These are phyloP conservation scores for Rhazya stricta DNA, from an alignment of 257 asterid genomes.

Conservation along the genomic window DNA sequence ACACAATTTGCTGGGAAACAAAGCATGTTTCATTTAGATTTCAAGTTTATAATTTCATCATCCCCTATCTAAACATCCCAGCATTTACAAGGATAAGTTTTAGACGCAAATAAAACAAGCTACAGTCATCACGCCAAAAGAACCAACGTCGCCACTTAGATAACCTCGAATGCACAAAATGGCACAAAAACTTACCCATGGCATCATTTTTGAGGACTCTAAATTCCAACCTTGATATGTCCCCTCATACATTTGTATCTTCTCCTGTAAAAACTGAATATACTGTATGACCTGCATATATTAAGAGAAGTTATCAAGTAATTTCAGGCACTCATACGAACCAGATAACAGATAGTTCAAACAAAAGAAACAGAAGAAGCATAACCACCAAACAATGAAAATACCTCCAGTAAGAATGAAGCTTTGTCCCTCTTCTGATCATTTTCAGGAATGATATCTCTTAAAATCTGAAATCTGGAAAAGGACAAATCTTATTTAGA, in stretches of 20 bases:
- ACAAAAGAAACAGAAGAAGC: constrained; percentile 3
- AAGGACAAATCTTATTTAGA: constrained; percentile 11
- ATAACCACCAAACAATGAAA: constrained; percentile 17
- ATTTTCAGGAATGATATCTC: constrained; percentile 69
- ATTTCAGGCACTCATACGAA: not conserved
- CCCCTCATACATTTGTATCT: constrained; percentile 56
- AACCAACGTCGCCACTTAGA: not conserved
- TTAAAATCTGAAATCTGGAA: constrained; percentile 69
- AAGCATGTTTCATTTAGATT: not conserved
- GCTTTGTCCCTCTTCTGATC: constrained; percentile 84
- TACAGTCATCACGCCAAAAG: not conserved
- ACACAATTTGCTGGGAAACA: not conserved
- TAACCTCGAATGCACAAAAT: not conserved
- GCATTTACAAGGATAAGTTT: not conserved
- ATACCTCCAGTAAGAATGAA: constrained; percentile 80
- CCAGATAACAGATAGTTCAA: not conserved
- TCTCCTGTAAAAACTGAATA: constrained; percentile 71
- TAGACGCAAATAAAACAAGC: not conserved
- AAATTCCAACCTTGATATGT: constrained; percentile 68
- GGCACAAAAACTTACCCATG: constrained; percentile 47
- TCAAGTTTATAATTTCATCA: not conserved
- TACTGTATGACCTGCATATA: constrained; percentile 80
- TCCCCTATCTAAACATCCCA: not conserved
- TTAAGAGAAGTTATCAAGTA: constrained; percentile 5
- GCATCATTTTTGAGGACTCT: constrained; percentile 56